Base-by-base conservation (phyloP, 495 filamentous ascomycete genomes). In the Neurospora sp. region DNA sequence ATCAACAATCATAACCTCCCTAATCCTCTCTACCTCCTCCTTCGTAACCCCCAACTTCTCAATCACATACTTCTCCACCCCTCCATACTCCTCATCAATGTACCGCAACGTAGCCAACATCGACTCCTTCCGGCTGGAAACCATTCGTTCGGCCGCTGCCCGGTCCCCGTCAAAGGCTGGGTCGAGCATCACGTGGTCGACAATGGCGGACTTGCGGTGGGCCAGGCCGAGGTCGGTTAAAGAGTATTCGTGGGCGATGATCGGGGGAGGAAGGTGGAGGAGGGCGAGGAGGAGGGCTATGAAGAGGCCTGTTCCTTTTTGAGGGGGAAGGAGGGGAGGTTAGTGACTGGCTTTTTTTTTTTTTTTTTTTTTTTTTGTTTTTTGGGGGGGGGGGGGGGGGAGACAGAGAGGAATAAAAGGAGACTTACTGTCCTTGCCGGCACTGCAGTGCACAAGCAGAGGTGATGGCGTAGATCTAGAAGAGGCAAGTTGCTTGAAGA, bases 171-270 rank as follows among this genome's bases (percentile, higher is more conserved):
- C 76, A 74, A 88, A 80, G 24, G 83, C 78, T 5, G 82, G 78
- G 72, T 82, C 83, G 39, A 73, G 69, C 73, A 84, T 80, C 75
- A 88, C 74, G 69, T 84, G 82, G 42, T 79, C 71, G 36, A 89
- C 76, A 59, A 89, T 83, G 39, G 79, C 76, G 21, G 82, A 78
- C 69, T 84, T 84, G 69, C 82, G 81, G 4, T 74, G 78, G 28
- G 79, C 81, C 36, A 89, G 78, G 0, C 88, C 90, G 8, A 89
- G 39, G 15, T 88, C 84, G 0, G 89, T 90, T 17, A 92, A 81
- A 59, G 83, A 83, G 78, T 92, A 92, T 78, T 92, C 90, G 48
- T 87, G 78, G 9, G 88, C 87, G 39, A 92, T 84, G n/a, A 82
- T 73, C 19, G 88, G 84, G 75, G 90, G 85, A 0, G 82, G 73